Evolutionary conservation across 164 flowering plant species (phyloP).

Genomic region (Chimonanthus praecox): DNA sequence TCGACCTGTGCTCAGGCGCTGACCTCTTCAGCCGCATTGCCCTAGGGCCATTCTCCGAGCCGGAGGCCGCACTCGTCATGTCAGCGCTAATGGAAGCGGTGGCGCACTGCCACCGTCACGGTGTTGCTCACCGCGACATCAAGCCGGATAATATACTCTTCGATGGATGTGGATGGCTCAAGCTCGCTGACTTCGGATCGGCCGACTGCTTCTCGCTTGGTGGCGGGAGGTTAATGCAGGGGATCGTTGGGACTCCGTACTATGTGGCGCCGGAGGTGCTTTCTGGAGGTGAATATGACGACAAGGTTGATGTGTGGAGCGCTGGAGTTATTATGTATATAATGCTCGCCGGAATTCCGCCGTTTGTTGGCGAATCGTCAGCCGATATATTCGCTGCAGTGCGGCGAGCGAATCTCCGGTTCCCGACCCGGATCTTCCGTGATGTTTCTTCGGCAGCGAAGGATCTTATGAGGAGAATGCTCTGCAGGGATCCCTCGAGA

Average conservation of each 20-base stretch:
- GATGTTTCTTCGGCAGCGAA: slow-evolving; percentile 59
- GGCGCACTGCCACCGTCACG: slow-evolving; percentile 60
- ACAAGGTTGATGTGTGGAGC: slow-evolving; percentile 90
- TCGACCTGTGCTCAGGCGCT: slow-evolving; percentile 40
- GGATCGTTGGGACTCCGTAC: slow-evolving; percentile 84
- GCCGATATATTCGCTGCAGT: slow-evolving; percentile 71
- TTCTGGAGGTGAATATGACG: slow-evolving; percentile 49
- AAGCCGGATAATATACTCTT: slow-evolving; percentile 81
- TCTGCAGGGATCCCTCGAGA: slow-evolving; percentile 56
- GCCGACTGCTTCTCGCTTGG: slow-evolving; percentile 43
- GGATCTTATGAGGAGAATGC: slow-evolving; percentile 66
- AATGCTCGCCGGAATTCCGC: slow-evolving; percentile 71
- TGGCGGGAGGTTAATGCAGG: slow-evolving; percentile 28
- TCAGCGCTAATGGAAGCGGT: slow-evolving; percentile 47
- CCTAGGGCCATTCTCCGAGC: slow-evolving; percentile 31
- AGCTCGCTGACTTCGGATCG: slow-evolving; percentile 79
- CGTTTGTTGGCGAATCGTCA: slow-evolving; percentile 66
- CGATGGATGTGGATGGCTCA: slow-evolving; percentile 33
- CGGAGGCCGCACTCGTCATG: slow-evolving; percentile 36
- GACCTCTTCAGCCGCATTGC: slow-evolving; percentile 40
- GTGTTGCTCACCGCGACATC: slow-evolving; percentile 70
- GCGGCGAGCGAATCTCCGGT: slow-evolving; percentile 55
- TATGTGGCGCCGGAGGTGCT: slow-evolving; percentile 90
- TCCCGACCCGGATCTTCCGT: slow-evolving; percentile 47
- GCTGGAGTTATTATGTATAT: slow-evolving; percentile 68